Percentiles rank a stretch among this genome's conserved stretches.
Evolutionary conservation across 768 basidiomycete genomes (phyloP).

Genomic region (Lactifluus volemus): DNA sequence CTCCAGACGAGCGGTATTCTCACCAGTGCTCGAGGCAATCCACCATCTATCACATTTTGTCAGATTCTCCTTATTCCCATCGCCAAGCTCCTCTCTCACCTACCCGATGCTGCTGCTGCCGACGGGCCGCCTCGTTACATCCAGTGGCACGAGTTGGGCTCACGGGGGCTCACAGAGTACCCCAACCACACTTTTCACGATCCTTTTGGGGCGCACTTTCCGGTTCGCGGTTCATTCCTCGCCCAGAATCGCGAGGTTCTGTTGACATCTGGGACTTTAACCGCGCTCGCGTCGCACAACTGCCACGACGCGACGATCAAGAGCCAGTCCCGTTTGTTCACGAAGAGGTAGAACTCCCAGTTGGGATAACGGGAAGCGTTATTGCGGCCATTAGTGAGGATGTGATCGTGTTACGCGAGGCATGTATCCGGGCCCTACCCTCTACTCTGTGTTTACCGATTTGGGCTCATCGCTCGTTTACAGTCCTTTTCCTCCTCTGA

Average conservation of each 20-base stretch:
- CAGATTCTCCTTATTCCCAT: slow-evolving; percentile 4
- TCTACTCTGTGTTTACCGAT: neutral
- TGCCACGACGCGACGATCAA: neutral
- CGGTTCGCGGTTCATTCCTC: neutral
- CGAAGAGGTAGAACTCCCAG: neutral
- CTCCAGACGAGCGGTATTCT: neutral
- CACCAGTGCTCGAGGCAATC: neutral
- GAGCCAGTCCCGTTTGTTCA: neutral
- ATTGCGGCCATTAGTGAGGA: slow-evolving; percentile 4
- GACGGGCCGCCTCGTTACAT: neutral
- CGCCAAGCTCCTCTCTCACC: neutral
- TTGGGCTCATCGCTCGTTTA: neutral
- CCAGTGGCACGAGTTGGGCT: slow-evolving; percentile 5
- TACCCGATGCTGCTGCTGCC: neutral
- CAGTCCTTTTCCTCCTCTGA: neutral
- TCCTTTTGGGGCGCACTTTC: neutral
- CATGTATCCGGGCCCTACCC: neutral
- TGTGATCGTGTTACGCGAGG: slow-evolving; percentile 8
- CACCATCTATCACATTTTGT: neutral
- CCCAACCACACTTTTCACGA: neutral
- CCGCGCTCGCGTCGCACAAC: neutral
- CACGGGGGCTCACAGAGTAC: neutral
- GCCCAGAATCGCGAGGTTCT: neutral
- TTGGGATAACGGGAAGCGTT: neutral
- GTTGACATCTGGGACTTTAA: slow-evolving; percentile 1